phyloP scores from a whole-genome alignment of 352 stramenopile genomes.

The Aphanomyces astaci region DNA sequence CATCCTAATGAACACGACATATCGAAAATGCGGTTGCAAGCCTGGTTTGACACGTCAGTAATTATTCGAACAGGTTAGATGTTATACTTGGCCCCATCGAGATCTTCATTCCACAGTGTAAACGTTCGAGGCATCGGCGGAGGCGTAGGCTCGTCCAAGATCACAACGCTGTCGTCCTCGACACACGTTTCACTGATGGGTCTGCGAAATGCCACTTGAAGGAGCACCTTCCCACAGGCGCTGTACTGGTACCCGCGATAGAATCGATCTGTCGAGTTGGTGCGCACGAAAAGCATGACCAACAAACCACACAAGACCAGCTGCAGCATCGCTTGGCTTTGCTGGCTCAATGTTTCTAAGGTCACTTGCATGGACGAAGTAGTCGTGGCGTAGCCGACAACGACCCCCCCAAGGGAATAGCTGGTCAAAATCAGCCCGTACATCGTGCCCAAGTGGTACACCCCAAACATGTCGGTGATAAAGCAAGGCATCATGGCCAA shows the following conservation, averaged over 20 bases:
- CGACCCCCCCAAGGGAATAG: slow-evolving; percentile 10
- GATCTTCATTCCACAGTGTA: neutral
- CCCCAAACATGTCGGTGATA: slow-evolving; percentile 27
- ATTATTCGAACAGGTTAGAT: too few species aligned
- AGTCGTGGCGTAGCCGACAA: neutral
- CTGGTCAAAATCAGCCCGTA: slow-evolving; percentile 22
- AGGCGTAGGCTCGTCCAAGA: neutral
- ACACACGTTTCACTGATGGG: neutral
- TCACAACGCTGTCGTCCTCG: neutral
- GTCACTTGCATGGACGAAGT: neutral
- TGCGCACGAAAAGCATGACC: slow-evolving; percentile 10
- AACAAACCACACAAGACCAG: neutral
- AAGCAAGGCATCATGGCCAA: slow-evolving; percentile 18
- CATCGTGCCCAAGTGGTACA: slow-evolving; percentile 25
- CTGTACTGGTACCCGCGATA: slow-evolving; percentile 18
- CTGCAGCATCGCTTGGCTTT: neutral
- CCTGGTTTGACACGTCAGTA: too few species aligned
- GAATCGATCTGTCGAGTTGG: slow-evolving; percentile 21
- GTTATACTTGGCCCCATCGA: neutral
- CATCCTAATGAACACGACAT: too few species aligned
- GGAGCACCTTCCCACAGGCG: neutral
- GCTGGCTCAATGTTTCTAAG: neutral
- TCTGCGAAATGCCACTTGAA: neutral
- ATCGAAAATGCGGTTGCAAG: too few species aligned
- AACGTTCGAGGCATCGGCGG: neutral